Evolutionary conservation across 2,329 filamentous ascomycete species (phyloP).

Genomic region (Paecilomyces niveus): DNA sequence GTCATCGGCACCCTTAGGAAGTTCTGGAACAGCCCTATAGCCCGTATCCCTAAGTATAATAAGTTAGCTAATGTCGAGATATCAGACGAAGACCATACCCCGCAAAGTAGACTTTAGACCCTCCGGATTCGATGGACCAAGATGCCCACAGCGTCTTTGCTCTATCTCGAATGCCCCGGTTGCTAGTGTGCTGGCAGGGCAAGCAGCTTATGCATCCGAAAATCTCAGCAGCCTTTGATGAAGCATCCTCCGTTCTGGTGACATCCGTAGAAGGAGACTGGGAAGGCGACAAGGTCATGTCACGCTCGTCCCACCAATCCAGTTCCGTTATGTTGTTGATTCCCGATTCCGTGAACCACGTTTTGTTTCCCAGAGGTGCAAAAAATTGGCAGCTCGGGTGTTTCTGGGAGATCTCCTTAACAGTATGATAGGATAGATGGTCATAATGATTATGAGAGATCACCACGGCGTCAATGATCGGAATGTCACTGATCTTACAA

Average conservation of each 20-base stretch:
- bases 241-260: slow-evolving; percentile 16
- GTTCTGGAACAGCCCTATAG: slow-evolving; percentile 67
- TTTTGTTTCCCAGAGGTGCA: slow-evolving; percentile 72
- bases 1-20: slow-evolving; percentile 60
- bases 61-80: slow-evolving; percentile 2
- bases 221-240: slow-evolving; percentile 43
- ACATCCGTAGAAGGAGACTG: slow-evolving; percentile 19
- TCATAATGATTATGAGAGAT: slow-evolving; percentile 94
- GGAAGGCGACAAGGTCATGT: slow-evolving; percentile 55
- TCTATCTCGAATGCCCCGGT: slow-evolving; percentile 61
- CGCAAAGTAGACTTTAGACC: slow-evolving; percentile 76
- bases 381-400: slow-evolving; percentile 83
- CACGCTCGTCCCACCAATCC: slow-evolving; percentile 88
- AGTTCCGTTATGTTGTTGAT: slow-evolving; percentile 76
- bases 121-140: slow-evolving; percentile 69
- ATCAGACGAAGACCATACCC: slow-evolving; percentile 38
- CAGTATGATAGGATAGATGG: slow-evolving; percentile 71
- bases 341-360: slow-evolving; percentile 69
- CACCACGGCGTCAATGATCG: slow-evolving; percentile 51
- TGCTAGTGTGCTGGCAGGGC: slow-evolving; percentile 76
- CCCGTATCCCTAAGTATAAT: slow-evolving; percentile 68
- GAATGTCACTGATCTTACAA: slow-evolving; percentile 71
- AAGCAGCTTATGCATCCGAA: slow-evolving; percentile 68
- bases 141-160: slow-evolving; percentile 78
- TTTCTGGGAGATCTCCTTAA: slow-evolving; percentile 61